Evolutionary conservation across 768 basidiomycete species (phyloP), one percentile per base, ranked within the genome.

Genomic region (Boletus rubroflammeus): DNA sequence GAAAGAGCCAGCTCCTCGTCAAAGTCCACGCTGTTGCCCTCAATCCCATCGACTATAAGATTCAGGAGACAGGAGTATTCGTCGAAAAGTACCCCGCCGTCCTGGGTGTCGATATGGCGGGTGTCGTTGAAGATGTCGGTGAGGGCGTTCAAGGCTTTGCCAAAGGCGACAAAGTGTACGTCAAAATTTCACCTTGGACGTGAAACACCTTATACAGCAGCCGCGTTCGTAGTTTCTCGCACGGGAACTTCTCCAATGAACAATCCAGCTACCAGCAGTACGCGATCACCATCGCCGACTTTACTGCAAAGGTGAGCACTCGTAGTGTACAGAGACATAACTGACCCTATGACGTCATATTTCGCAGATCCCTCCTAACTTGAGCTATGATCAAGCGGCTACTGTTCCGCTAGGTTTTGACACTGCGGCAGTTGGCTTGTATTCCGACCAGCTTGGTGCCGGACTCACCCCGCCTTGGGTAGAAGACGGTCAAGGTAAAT

Each of bases 401-500:
- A 76, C 81, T 0, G 62, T 83, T 35, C 81, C 82, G 9, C 61
- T 79, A 6, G 76, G 64, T 0, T 64, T 81, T 14, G 73, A 75
- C n/a, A 77, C 78, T 1, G 78, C 80, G 3, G 70, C 74, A 17
- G 62, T 75, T 15, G 82, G 79, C 3, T 56, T 84, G 17, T 83
- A 79, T 60, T 70, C 57, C 42, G 35, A 58, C 43, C 36, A 69
- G 66, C 60, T 73, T 23, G 78, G 78, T 7, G 64, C 73, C 1
- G 74, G 70, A 14, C 64, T 81, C 11, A 62, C 61, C 9, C 65
- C 75, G 2, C 75, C 78, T 5, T 68, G 76, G 61, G 64, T 53
- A 3, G 46, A 65, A 6, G 65, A 59, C 0, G 72, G 71, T 21
- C 56, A 56, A 36, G 75, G 67, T 1, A 75, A 71, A 41, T 79